Base-by-base conservation (phyloP, 225 moss, liverwort and hornwort genomes). In the Rhytidiadelphus loreus region DNA sequence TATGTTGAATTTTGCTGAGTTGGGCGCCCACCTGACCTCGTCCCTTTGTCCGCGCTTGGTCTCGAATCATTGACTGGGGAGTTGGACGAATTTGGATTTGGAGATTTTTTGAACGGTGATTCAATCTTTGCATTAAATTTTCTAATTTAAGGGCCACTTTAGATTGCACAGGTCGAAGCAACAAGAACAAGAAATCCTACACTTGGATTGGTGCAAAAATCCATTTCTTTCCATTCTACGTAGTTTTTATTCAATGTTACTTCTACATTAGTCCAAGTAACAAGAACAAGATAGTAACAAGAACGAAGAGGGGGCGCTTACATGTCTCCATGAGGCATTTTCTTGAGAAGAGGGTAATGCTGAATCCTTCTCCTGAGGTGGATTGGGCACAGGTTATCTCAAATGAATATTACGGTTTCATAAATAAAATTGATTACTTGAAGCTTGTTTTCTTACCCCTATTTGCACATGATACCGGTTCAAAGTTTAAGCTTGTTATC, bases 61-160 rank as follows among this genome's bases (percentile, higher is more conserved):
- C 93, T 97, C 32, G 94, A 95, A 82, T 97, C 96, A 77, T 87
- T 96, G 92, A 97, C 94, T 29, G 93, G 93, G 77, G 89, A 94
- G 46, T 92, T 96, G 35, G 94, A 96, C 86, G 94, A 96, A 63
- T 95, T 98, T 70, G 96, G 95, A 41, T 90, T 96, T 66, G 94
- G 95, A 83, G 95, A 96, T 88, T 96, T 91, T 17, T 96, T 96
- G 83, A 95, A 95, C 48, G 92, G 96, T 95, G 89, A 84, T 92
- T 41, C 28, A 25, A 61, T 88, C 32, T 14, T 77, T 72, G 28
- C 88, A 19, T 69, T 65, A n/a, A 32, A 63, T 32, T 81, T 81
- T 33, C 10, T 16, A 48, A 63, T 24, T 15, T 21, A 22, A 61
- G 5, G 46, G 23, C 24, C 33, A 77, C 32, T 46, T 62, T 46